Evolutionary conservation across 2,329 filamentous ascomycete species (phyloP), one percentile per base, ranked within the genome.

Genomic region (Penicillium sp.): DNA sequence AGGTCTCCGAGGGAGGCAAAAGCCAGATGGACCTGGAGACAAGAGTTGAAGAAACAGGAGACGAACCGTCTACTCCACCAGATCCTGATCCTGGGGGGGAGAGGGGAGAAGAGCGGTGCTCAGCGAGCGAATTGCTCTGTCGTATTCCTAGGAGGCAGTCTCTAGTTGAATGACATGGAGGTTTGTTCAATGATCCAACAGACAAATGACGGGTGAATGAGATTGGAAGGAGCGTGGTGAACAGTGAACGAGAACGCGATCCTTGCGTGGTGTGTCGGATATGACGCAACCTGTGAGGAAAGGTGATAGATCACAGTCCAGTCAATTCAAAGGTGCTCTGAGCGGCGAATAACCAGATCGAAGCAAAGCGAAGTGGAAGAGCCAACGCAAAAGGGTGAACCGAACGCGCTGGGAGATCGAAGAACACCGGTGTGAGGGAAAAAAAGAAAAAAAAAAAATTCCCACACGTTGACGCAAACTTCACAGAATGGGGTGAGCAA

Each of bases 41-140:
- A 51, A 40, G 45, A 30, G 18, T 30, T 45, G 49, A 46, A 44
- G 40, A 45, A 49, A 14, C 36, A 30, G 30, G 50, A 63, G 56
- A 72, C 72, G 63, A 68, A 74, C 72, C 72, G 72, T 75, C 74
- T 72, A 75, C 68, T 70, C 70, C 71, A 59, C 69, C 68, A 69
- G 60, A 63, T 65, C 69, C 71, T 70, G 67, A 73, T 66, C 65
- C 72, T 70, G 57, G 56, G 51, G 58, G 13, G 51, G 58, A 8
- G 27, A n/a, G 16, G 40, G 23, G 59, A 66, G 43, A 42, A 53
- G 67, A 73, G 70, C 70, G 68, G 62, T 70, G 70, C 70, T 72
- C 71, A 62, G 64, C 61, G 70, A 75, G 72, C 73, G 57, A 67
- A 67, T 61, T 62, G 70, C 72, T 73, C 72, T 67, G 56, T 59